Conservation (phyloP, 2,329 filamentous ascomycete genomes). For the Escovopsis sp. region DNA sequence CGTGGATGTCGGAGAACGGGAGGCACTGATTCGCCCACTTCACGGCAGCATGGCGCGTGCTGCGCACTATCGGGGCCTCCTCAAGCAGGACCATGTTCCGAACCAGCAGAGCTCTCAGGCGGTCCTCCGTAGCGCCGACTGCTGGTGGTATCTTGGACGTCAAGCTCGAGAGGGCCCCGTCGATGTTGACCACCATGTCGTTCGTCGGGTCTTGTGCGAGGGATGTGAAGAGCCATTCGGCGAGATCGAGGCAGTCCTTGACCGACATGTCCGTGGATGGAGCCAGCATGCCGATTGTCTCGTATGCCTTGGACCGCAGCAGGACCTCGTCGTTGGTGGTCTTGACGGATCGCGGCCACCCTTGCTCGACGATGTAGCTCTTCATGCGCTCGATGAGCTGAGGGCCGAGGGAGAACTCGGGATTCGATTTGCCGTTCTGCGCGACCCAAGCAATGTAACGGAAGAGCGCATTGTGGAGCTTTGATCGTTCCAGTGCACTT, state of each 20-base stretch:
- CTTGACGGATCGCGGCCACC: constrained; percentile 59
- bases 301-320: constrained; percentile 70
- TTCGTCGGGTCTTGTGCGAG: constrained; percentile 64
- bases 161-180: constrained; percentile 71
- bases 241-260: constrained; percentile 37
- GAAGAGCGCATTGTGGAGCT: constrained; percentile 70
- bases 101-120: constrained; percentile 42
- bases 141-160: constrained; percentile 27
- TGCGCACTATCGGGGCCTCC: constrained; percentile 41
- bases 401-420: constrained; percentile 50
- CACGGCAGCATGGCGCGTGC: constrained; percentile 65
- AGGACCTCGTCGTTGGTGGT: constrained; percentile 43
- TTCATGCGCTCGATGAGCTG: constrained; percentile 53
- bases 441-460: constrained; percentile 79
- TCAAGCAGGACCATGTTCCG: constrained; percentile 47
- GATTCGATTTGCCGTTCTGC: constrained; percentile 44
- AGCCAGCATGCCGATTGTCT: constrained; percentile 73
- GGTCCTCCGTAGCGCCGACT: constrained; percentile 13
- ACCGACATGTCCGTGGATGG: constrained; percentile 44
- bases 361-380: constrained; percentile 62
- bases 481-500: constrained; percentile 57
- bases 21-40: constrained; percentile 86
- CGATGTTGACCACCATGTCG: constrained; percentile 71
- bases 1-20: constrained; percentile 61
- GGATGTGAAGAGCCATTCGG: constrained; percentile 67